Conservation (phyloP, 2,329 filamentous ascomycete species). For the Verticillium tricorpus region DNA sequence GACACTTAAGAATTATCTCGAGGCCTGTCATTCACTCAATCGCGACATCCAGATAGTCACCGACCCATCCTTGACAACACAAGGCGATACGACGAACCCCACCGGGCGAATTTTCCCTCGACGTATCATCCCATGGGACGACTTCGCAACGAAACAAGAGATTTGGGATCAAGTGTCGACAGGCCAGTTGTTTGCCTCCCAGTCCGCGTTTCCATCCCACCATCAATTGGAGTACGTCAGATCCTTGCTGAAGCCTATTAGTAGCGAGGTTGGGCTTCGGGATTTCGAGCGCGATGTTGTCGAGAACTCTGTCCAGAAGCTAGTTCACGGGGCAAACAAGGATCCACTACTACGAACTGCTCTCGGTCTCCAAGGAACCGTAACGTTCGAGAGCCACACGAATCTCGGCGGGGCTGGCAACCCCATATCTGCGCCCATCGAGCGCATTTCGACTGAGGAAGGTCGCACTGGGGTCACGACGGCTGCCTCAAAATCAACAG, state of each 20-base stretch:
- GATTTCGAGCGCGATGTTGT: slow-evolving; percentile 27
- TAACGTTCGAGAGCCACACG: slow-evolving; percentile 32
- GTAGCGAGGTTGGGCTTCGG: slow-evolving; percentile 27
- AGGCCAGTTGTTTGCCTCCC: slow-evolving; percentile 19
- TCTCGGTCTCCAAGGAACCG: slow-evolving; percentile 25
- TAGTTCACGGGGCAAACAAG: slow-evolving; percentile 22
- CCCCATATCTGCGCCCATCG: slow-evolving; percentile 17
- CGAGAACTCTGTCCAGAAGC: slow-evolving; percentile 27
- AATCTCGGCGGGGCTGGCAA: slow-evolving; percentile 22
- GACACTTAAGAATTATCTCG: slow-evolving; percentile 23
- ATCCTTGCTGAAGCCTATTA: slow-evolving; percentile 24
- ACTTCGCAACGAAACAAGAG: slow-evolving; percentile 25
- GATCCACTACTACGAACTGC: slow-evolving; percentile 19
- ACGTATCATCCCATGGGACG: slow-evolving; percentile 29
- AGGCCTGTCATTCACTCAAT: slow-evolving; percentile 25
- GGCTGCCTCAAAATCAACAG: too few relatives aligned
- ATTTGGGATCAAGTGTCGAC: slow-evolving; percentile 24
- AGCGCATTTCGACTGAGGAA: slow-evolving; percentile 7
- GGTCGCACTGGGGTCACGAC: too few relatives aligned
- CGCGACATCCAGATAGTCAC: slow-evolving; percentile 25
- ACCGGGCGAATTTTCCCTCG: slow-evolving; percentile 26
- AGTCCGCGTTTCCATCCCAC: slow-evolving; percentile 22
- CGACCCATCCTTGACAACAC: slow-evolving; percentile 23
- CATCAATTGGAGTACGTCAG: slow-evolving; percentile 28
- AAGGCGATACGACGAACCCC: slow-evolving; percentile 27